A percentile compares a stretch with the other conserved stretches of the same genome.
These are phyloP conservation scores for Closterium sp. DNA, from an alignment of 139 green algal species.

Conservation along the genomic window DNA sequence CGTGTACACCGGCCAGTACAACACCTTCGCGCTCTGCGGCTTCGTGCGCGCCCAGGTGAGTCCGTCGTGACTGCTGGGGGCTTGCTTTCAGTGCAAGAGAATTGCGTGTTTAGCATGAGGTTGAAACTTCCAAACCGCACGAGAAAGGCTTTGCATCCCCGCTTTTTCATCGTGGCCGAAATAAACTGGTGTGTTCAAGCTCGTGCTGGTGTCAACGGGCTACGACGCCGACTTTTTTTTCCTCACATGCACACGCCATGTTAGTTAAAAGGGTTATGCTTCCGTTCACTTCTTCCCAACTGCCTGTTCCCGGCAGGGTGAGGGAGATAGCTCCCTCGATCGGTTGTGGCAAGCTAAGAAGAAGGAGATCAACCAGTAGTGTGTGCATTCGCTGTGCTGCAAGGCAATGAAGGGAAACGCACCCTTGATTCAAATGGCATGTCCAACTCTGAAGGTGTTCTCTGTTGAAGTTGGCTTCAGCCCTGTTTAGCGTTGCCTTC, in stretches of 20 bases:
- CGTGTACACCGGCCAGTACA: conserved; percentile 90
- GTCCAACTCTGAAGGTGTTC: background rate
- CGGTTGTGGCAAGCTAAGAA: conserved; percentile 48
- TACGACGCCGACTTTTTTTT: too few relatives aligned
- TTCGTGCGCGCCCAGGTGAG: conserved; percentile 42
- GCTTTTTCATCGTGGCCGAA: background rate
- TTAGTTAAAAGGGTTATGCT: too few relatives aligned
- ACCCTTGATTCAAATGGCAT: background rate
- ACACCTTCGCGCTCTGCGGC: conserved; percentile 91
- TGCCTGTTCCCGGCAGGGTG: conserved; percentile 29
- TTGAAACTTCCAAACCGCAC: background rate
- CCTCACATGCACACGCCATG: too few relatives aligned
- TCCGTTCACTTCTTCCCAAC: background rate
- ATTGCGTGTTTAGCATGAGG: background rate
- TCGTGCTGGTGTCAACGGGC: too few relatives aligned
- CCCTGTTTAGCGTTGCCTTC: background rate
- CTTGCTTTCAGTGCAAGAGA: background rate
- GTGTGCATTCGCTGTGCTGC: background rate
- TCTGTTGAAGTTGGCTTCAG: too few relatives aligned
- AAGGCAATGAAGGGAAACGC: background rate
- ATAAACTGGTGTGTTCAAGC: too few relatives aligned
- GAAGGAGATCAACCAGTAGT: conserved; percentile 42
- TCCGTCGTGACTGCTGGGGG: background rate
- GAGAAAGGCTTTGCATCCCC: background rate
- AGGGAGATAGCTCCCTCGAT: conserved; percentile 44